Conservation (phyloP, 257 asterid species). For the Gynochthodes officinalis region DNA sequence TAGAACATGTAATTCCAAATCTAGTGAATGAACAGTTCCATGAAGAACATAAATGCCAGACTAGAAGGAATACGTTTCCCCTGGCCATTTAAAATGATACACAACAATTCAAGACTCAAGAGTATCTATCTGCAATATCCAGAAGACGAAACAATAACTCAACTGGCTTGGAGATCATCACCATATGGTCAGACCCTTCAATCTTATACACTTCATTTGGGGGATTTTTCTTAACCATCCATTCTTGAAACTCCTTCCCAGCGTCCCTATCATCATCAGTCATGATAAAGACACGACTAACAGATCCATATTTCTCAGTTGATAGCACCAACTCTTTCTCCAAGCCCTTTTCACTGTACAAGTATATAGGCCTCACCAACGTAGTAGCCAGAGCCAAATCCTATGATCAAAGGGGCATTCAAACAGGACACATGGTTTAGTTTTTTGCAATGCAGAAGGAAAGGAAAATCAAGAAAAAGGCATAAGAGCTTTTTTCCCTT, state of each 20-base stretch:
- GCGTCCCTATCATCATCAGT: slow-evolving; percentile 25
- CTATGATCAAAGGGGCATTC: slow-evolving; percentile 16
- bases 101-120: too few species aligned
- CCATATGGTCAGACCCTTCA: slow-evolving; percentile 41
- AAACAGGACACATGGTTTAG: too few species aligned
- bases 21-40: too few species aligned
- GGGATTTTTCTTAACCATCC: slow-evolving; percentile 34
- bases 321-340: slow-evolving; percentile 19
- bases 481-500: too few species aligned
- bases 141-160: slow-evolving; percentile 24
- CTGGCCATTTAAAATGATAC: too few species aligned
- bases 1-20: too few species aligned
- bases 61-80: too few species aligned
- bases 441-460: background rate
- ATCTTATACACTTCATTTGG: slow-evolving; percentile 35
- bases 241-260: slow-evolving; percentile 20
- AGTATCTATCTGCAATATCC: slow-evolving; percentile 10
- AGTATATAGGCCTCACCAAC: slow-evolving; percentile 21
- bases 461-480: too few species aligned
- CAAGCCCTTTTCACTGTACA: slow-evolving; percentile 17
- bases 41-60: too few species aligned
- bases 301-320: slow-evolving; percentile 19
- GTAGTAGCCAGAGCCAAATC: slow-evolving; percentile 35
- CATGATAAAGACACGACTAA: slow-evolving; percentile 28
- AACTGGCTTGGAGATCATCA: slow-evolving; percentile 32